Percentiles rank a stretch among this genome's conserved stretches.
Evolutionary conservation across 2,329 filamentous ascomycete species (phyloP).

Genomic region (Knoxdaviesia capensis): DNA sequence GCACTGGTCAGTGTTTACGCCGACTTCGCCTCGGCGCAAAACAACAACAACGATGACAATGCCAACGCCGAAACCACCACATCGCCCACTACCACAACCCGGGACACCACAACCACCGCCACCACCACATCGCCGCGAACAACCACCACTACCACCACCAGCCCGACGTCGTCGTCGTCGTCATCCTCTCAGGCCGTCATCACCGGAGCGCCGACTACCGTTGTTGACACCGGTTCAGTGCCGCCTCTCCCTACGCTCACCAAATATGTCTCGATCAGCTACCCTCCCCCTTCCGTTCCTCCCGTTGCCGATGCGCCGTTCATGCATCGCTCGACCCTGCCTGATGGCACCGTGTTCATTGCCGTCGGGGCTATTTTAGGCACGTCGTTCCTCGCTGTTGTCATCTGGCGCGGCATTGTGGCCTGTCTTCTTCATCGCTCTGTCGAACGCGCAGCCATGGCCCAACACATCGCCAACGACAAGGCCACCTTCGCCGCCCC

Average conservation of each 20-base stretch:
- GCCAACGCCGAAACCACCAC: neutral
- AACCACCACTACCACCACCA: constrained; percentile 1
- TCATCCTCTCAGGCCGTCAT: constrained; percentile 5
- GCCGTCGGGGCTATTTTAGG: constrained; percentile 77
- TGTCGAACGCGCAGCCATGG: constrained; percentile 66
- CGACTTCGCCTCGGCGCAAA: neutral
- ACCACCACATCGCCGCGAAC: neutral
- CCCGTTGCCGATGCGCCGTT: constrained; percentile 72
- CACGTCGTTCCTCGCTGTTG: constrained; percentile 58
- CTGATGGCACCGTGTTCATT: constrained; percentile 93
- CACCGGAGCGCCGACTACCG: constrained; percentile 8
- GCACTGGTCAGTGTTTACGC: too few species aligned
- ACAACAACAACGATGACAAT: constrained; percentile 1
- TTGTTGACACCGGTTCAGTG: constrained; percentile 5
- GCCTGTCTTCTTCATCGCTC: constrained; percentile 84
- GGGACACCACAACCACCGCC: neutral
- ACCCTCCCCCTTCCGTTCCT: constrained; percentile 58
- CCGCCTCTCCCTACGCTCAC: constrained; percentile 21
- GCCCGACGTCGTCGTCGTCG: neutral
- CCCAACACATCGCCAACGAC: constrained; percentile 47
- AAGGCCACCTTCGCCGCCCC: constrained; percentile 44
- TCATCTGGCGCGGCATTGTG: constrained; percentile 74
- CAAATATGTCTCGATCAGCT: constrained; percentile 20
- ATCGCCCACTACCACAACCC: neutral
- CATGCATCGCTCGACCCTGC: constrained; percentile 70